Evolutionary conservation across 2,329 filamentous ascomycete genomes (phyloP).

Genomic region (Cercospora sesami): DNA sequence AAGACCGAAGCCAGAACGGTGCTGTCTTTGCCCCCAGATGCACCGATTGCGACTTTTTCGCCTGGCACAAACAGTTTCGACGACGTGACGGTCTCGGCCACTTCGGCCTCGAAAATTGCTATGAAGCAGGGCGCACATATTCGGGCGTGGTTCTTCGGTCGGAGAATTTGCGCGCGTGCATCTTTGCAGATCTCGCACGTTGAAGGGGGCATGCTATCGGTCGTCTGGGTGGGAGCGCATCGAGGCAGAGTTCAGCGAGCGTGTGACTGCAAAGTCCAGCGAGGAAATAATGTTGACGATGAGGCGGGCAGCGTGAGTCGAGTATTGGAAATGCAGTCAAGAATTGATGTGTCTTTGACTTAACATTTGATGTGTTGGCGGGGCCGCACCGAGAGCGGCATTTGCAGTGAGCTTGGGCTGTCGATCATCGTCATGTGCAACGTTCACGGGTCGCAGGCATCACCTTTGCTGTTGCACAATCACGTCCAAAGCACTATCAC

Average conservation of each 20-base stretch:
- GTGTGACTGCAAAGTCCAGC: background rate
- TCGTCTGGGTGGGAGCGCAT: background rate
- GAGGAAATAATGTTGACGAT: background rate
- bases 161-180: constrained; percentile 80
- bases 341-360: background rate
- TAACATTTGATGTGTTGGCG: background rate
- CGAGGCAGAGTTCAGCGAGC: background rate
- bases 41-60: constrained; percentile 89
- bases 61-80: constrained; percentile 79
- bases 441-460: background rate
- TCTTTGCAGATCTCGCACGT: constrained; percentile 74
- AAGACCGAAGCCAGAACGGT: constrained; percentile 93
- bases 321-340: background rate
- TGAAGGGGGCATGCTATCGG: constrained; percentile 64
- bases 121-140: constrained; percentile 91
- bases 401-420: background rate
- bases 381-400: background rate
- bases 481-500: background rate
- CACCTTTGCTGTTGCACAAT: background rate
- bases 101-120: constrained; percentile 82
- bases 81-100: constrained; percentile 85
- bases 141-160: constrained; percentile 92
- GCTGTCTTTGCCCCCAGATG: constrained; percentile 95
- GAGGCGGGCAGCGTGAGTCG: background rate
- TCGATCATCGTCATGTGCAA: constrained; percentile 2